Percentiles rank a stretch among this genome's conserved stretches.
Conservation (phyloP, 176 grass and related monocot species). For the Tuctoria greenei region DNA sequence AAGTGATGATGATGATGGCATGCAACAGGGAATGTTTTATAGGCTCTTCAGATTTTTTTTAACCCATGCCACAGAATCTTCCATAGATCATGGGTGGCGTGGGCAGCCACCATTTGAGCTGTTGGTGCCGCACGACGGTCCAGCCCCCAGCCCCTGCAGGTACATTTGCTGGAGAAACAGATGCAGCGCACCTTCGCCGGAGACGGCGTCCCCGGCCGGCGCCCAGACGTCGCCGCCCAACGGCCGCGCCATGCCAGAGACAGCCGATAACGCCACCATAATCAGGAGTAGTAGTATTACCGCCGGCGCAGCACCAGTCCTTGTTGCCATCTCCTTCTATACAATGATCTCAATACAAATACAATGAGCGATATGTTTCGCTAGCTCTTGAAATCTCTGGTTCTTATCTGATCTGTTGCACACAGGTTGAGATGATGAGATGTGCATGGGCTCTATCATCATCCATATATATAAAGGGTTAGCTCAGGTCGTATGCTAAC, state of each 20-base stretch:
- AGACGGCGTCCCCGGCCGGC: background rate
- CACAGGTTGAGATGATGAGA: background rate
- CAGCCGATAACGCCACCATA: background rate
- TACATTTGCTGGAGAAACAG: conserved; percentile 28
- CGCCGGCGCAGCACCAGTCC: background rate
- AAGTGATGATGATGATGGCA: background rate
- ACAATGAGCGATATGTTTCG: background rate
- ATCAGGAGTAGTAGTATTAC: background rate
- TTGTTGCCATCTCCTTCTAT: background rate
- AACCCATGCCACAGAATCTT: background rate
- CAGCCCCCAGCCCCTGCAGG: conserved; percentile 23
- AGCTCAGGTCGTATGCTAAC: background rate
- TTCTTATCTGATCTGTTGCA: background rate
- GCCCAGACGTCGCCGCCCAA: background rate
- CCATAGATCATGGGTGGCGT: background rate
- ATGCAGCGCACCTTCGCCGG: background rate
- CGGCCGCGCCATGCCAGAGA: background rate
- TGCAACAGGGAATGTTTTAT: background rate
- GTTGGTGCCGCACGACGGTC: conserved; percentile 45
- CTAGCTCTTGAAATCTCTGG: no score
- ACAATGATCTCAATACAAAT: background rate
- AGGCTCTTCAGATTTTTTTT: background rate
- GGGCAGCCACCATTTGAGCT: conserved; percentile 42
- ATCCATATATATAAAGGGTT: background rate
- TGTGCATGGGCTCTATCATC: background rate